These are phyloP conservation scores for Fusarium gaditjirri DNA, from an alignment of 2,329 filamentous ascomycete genomes.

Conservation along the genomic window DNA sequence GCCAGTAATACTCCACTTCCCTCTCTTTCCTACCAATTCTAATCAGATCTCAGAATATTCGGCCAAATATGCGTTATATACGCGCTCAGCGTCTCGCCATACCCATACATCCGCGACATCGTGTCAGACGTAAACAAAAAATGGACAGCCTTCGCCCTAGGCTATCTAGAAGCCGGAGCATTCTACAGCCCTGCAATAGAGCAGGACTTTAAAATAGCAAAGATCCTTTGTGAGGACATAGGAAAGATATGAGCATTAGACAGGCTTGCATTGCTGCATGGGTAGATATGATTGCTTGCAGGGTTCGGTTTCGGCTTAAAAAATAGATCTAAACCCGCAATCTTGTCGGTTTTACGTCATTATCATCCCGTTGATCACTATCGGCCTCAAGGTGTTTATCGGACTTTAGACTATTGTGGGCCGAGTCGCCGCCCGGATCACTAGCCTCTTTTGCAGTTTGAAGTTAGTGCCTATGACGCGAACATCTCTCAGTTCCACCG, in stretches of 20 bases:
- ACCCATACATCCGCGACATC: conserved; percentile 20
- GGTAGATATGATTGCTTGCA: rapidly evolving
- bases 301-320: not conserved
- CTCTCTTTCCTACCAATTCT: rapidly evolving
- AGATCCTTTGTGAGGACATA: conserved; percentile 24
- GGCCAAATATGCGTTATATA: conserved; percentile 30
- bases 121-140: conserved; percentile 13
- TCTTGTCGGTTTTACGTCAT: not conserved
- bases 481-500: not conserved
- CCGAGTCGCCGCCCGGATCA: not conserved
- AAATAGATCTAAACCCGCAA: not conserved
- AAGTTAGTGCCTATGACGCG: conserved; percentile 9
- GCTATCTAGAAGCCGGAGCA: conserved; percentile 8
- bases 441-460: not conserved
- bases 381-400: not conserved
- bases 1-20: not conserved
- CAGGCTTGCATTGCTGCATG: not conserved
- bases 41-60: not conserved
- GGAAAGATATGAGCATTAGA: not conserved
- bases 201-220: conserved; percentile 29
- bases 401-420: not conserved
- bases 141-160: conserved; percentile 15
- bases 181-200: conserved; percentile 14
- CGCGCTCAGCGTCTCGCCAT: conserved; percentile 27
- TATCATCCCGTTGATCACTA: not conserved